Conservation (phyloP, 768 basidiomycete species). For the Kwoniella mangroviensis region DNA sequence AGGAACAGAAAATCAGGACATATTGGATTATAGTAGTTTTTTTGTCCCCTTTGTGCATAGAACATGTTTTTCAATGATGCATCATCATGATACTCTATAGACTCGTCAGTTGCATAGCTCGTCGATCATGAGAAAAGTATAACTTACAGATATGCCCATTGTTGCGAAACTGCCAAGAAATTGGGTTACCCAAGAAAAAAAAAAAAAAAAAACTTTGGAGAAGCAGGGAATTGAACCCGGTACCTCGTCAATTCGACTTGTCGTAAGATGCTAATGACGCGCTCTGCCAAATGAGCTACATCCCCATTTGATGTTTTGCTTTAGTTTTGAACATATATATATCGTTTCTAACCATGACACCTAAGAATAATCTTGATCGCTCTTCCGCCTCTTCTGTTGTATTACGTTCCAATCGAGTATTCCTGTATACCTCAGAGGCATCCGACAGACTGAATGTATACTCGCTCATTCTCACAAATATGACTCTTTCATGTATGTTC, state of each 20-base stretch:
- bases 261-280: slow-evolving; percentile 26
- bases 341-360: too few relatives aligned
- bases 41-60: neutral
- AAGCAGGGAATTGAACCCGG: slow-evolving; percentile 31
- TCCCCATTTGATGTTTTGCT: slow-evolving; percentile 13
- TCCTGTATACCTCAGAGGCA: too few relatives aligned
- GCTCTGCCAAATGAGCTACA: slow-evolving; percentile 34
- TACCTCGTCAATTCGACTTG: slow-evolving; percentile 25
- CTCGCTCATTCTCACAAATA: too few relatives aligned
- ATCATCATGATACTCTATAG: neutral
- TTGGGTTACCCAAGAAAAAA: slow-evolving; percentile 1
- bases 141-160: neutral
- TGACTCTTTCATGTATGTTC: too few relatives aligned
- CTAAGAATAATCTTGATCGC: too few relatives aligned
- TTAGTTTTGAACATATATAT: neutral
- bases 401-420: too few relatives aligned
- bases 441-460: too few relatives aligned
- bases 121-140: neutral
- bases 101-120: neutral
- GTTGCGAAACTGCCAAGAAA: neutral
- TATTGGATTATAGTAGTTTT: neutral
- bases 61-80: slow-evolving; percentile 2
- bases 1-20: neutral
- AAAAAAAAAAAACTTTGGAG: slow-evolving; percentile 22
- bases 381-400: too few relatives aligned